A percentile compares a stretch with the other conserved stretches of the same genome.
These are phyloP conservation scores for Phytophthora podocarpi DNA, from an alignment of 352 stramenopile species.

Conservation along the genomic window DNA sequence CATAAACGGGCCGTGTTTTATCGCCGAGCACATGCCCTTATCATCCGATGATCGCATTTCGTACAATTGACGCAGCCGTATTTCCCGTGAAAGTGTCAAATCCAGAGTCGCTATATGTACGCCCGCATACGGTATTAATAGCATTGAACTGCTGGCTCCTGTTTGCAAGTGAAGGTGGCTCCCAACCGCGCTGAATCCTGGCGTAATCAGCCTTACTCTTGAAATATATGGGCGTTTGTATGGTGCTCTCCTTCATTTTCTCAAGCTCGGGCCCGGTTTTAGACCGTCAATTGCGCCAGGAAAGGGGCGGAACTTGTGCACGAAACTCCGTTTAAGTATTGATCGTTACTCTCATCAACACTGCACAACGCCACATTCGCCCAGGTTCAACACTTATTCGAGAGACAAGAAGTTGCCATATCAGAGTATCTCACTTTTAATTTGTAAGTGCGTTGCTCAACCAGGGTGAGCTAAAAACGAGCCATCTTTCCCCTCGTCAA, in stretches of 20 bases:
- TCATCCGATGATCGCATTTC: too few relatives aligned
- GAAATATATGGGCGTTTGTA: conserved; percentile 8
- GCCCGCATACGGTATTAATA: too few relatives aligned
- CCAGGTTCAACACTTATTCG: too few relatives aligned
- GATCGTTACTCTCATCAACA: not conserved
- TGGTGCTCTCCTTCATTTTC: too few relatives aligned
- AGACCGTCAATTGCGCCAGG: conserved; percentile 2
- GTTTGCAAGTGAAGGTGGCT: too few relatives aligned
- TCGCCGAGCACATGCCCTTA: too few relatives aligned
- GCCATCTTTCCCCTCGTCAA: conserved; percentile 10
- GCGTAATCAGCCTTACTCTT: conserved; percentile 19
- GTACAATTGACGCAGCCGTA: too few relatives aligned
- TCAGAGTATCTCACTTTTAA: not conserved
- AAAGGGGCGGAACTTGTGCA: conserved; percentile 13
- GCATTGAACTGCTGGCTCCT: too few relatives aligned
- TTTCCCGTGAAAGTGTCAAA: too few relatives aligned
- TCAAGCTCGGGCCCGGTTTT: not conserved
- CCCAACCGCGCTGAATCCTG: conserved; percentile 21
- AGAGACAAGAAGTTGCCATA: not conserved
- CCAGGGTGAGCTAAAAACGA: conserved; percentile 2
- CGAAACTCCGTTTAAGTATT: not conserved
- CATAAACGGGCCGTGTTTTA: too few relatives aligned
- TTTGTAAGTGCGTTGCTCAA: conserved; percentile 14
- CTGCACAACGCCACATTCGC: too few relatives aligned
- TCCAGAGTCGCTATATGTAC: too few relatives aligned